Conservation (phyloP, 164 flowering plant species). For the Magnolia sinica region DNA sequence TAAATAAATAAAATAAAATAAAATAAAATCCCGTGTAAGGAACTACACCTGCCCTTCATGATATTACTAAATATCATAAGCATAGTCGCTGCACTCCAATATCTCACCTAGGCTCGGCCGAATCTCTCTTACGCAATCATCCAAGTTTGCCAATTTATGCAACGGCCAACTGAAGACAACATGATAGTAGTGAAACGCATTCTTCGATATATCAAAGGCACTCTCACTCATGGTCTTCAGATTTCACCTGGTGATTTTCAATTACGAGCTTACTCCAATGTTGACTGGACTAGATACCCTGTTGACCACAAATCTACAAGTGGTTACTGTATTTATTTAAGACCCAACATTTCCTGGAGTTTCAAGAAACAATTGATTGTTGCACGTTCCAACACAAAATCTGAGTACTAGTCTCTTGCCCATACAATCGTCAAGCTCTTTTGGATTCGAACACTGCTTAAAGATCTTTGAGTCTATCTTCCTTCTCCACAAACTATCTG, state of each 20-base stretch:
- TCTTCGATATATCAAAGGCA: neutral
- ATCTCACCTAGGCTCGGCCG: neutral
- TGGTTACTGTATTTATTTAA: neutral
- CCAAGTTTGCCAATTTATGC: neutral
- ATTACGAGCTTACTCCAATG: neutral
- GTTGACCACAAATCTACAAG: neutral
- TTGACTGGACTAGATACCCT: neutral
- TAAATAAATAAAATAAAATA: rapidly evolving
- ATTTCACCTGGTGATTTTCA: neutral
- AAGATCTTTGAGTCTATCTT: neutral
- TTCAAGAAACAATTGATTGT: neutral
- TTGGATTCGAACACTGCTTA: neutral
- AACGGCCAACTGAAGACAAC: neutral
- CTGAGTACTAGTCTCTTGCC: neutral
- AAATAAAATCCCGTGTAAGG: too few relatives aligned
- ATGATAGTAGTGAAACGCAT: neutral
- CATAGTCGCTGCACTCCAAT: neutral
- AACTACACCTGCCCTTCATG: neutral
- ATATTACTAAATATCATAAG: neutral
- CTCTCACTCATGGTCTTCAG: neutral
- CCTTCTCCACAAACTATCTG: neutral
- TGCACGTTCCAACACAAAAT: neutral
- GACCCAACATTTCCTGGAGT: neutral
- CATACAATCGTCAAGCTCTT: neutral
- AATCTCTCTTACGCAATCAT: neutral